Base-by-base conservation (phyloP, 2,329 filamentous ascomycete species). In the Fusarium lyarnte region DNA sequence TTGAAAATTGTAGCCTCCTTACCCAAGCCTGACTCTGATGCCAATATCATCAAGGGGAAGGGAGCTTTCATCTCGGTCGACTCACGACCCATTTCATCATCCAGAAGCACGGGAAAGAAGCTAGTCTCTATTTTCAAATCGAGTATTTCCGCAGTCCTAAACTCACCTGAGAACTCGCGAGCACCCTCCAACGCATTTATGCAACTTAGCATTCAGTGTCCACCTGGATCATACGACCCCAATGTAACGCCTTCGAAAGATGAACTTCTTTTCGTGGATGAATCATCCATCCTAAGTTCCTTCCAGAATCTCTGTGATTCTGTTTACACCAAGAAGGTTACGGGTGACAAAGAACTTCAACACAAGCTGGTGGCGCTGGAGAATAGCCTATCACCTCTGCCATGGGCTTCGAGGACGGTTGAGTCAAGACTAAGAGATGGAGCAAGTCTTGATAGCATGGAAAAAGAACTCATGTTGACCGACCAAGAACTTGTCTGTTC, bases 201-300 rank as follows among this genome's bases (percentile, higher is more conserved):
- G 43, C 85, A 85, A 43, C 80, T 95, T 41, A 87, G 90, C 63
- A 89, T 95, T 35, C 79, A 78, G 19, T 94, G 92, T 75, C 86
- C 89, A 0, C 77, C 82, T 2, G 85, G 86, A 33, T 90, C 85
- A 64, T 95, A 95, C 75, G 93, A 95, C 80, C 84, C 87, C 3
- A 95, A 94, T 72, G 81, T 94, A 10, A 90, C 94, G 66, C 88
- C 92, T 7, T 84, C 89, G 7, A 95, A 95, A 77, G 89, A 93
- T 63, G 89, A 94, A 74, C 86, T 95, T 4, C 76, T 94, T 2
- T 94, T 95, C 76, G 84, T 83, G 8, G 83, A 93, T 55, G 87
- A 90, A 69, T 52, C 79, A 5, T 53, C 58, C 5, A 47, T 89
- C 0, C 70, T 88, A 4, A 74, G 81, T n/a, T 79, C 84, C 23